A percentile compares a stretch with the other conserved stretches of the same genome.
phyloP scores from a whole-genome alignment of 2,329 filamentous ascomycete species.

The Hortaea sp. region DNA sequence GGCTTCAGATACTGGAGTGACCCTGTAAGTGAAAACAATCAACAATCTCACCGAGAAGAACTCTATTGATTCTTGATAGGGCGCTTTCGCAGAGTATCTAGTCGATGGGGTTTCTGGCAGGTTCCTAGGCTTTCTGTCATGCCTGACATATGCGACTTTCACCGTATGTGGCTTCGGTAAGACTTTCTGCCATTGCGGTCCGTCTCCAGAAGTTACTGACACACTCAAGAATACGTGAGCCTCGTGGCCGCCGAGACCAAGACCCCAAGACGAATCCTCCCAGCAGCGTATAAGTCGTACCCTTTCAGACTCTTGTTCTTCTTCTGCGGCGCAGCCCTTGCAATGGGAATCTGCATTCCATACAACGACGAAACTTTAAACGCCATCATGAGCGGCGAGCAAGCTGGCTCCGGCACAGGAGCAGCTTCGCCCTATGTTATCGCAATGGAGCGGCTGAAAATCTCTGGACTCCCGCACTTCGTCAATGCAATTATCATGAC shows the following conservation, averaged over 20 bases:
- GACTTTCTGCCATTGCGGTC: too few species aligned
- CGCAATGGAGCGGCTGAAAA: conserved; percentile 29
- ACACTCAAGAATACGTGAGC: conserved; percentile 33
- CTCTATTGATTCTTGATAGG: conserved; percentile 3
- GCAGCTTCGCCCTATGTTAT: conserved; percentile 21
- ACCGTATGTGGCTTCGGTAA: conserved; percentile 14
- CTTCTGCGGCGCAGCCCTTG: conserved; percentile 37
- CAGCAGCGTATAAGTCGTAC: conserved; percentile 39
- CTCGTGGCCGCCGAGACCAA: conserved; percentile 40
- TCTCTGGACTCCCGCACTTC: conserved; percentile 31
- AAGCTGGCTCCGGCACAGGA: conserved; percentile 15
- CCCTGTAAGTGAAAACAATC: conserved; percentile 5
- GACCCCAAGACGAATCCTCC: conserved; percentile 35
- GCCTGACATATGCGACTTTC: conserved; percentile 32
- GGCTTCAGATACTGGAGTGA: conserved; percentile 38
- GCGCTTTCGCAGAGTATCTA: conserved; percentile 22
- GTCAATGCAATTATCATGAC: conserved; percentile 25
- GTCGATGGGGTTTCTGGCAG: conserved; percentile 19
- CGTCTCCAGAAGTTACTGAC: conserved; percentile 19
- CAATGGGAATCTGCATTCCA: conserved; percentile 32
- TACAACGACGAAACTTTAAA: conserved; percentile 20
- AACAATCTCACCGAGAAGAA: background rate
- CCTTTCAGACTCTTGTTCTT: conserved; percentile 38
- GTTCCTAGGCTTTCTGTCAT: conserved; percentile 28
- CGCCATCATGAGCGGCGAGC: conserved; percentile 12